Base-by-base conservation (phyloP, 306 rosid species). In the Corylus americana region DNA sequence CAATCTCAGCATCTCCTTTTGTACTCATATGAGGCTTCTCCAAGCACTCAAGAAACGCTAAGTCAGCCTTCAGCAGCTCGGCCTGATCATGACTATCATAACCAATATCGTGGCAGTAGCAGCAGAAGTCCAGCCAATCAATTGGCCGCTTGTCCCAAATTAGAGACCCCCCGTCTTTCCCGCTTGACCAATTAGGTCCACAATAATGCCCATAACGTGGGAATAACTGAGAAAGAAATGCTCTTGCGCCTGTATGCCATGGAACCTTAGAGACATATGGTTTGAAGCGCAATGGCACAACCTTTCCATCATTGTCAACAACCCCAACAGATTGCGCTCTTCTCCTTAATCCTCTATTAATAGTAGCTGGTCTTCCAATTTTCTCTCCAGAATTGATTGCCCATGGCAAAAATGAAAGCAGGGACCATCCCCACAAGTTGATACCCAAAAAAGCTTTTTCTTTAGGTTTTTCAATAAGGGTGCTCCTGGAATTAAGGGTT, bases 61-160 rank as follows among this genome's bases (percentile, higher is more conserved):
- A 83, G 85, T 94, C 98, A 63, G 97, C 97, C 90, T 89, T 83
- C 61, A 94, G 83, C 39, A 92, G 82, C 86, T 85, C 80, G 10
- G 91, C 88, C 82, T 94, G 97, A 84, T 87, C 91, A 77, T 92
- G 98, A 84, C 88, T 83, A 85, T 94, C 98, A 69, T 94, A 94
- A 51, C 98, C 98, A 66, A 94, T 91, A 82, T 94, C 98, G 79
- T 94, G 98, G 83, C 98, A 94, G 83, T 94, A 94, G 87, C 98
- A 94, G 73, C 98, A 94, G 82, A 87, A 92, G 75, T 94, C 98
- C 90, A 94, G 80, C 97, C 98, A 94, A 88, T 94, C 98, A 49
- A 92, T 94, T 0, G 98, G 98, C 20, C 98, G 86, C 85, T 53
- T 77, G 88, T 92, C 98, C 98, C 98, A 95, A 84, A 92, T 55